Evolutionary conservation across 1,284 basidiomycete species (phyloP).

Genomic region (Papiliotrema fonsecae): DNA sequence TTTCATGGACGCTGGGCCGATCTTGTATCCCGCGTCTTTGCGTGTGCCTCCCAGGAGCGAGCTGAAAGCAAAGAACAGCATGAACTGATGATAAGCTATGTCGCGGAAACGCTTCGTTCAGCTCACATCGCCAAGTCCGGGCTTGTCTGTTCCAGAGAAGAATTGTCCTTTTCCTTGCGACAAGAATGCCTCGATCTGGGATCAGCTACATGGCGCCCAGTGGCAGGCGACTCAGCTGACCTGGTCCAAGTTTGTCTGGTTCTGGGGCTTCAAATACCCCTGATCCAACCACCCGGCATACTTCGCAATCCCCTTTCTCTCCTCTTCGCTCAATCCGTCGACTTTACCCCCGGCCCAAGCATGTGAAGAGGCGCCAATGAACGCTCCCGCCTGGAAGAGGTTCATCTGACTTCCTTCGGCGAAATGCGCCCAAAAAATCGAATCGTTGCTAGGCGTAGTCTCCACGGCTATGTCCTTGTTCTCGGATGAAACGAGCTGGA

Average conservation of each 20-base stretch:
- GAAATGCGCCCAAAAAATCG: constrained; percentile 37
- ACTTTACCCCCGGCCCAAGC: constrained; percentile 6
- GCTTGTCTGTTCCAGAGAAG: constrained; percentile 32
- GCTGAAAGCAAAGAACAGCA: constrained; percentile 35
- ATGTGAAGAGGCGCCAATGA: constrained; percentile 8
- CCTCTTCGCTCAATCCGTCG: constrained; percentile 14
- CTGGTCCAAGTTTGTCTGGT: constrained; percentile 9
- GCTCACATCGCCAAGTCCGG: constrained; percentile 40
- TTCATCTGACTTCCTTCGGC: constrained; percentile 36
- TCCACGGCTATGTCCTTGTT: constrained; percentile 20
- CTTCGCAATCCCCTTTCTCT: constrained; percentile 14
- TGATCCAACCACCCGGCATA: constrained; percentile 17
- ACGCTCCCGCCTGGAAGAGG: constrained; percentile 27
- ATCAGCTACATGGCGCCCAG: constrained; percentile 1
- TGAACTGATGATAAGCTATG: constrained; percentile 19
- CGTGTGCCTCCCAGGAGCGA: constrained; percentile 19
- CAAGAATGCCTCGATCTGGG: constrained; percentile 27
- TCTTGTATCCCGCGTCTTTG: constrained; percentile 17
- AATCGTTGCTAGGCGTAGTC: constrained; percentile 11
- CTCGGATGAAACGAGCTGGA: constrained; percentile 14
- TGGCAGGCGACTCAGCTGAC: not conserved
- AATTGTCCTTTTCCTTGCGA: constrained; percentile 9
- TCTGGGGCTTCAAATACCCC: constrained; percentile 16
- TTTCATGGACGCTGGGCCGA: constrained; percentile 18
- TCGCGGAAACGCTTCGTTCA: not conserved